Percentiles rank a stretch among this genome's conserved stretches.
Conservation (phyloP, 805 yeast genomes). For the Hanseniaspora hatyaiensis region DNA sequence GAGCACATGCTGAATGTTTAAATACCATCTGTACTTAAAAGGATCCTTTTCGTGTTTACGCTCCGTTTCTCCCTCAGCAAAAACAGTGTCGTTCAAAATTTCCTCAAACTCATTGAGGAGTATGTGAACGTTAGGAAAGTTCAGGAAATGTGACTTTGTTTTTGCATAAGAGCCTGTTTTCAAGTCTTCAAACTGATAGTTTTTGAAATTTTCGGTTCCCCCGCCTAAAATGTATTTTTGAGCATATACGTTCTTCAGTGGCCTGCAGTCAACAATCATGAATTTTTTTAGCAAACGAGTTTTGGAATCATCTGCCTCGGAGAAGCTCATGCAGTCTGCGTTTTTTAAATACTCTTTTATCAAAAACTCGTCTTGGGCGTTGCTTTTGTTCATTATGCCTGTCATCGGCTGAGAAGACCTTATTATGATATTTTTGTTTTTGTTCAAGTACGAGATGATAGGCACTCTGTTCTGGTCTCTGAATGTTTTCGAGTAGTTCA, state of each 20-base stretch:
- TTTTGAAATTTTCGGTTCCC: constrained; percentile 89
- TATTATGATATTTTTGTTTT: constrained; percentile 60
- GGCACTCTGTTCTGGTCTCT: constrained; percentile 82
- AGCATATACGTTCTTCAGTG: constrained; percentile 88
- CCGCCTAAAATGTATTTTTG: constrained; percentile 87
- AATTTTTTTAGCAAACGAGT: constrained; percentile 40
- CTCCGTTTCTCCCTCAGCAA: too few relatives aligned
- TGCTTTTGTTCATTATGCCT: constrained; percentile 76
- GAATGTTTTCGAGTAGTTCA: constrained; percentile 64
- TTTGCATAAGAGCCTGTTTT: constrained; percentile 27
- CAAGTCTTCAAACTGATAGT: constrained; percentile 45
- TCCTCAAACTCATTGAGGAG: constrained; percentile 73
- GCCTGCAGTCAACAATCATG: constrained; percentile 81
- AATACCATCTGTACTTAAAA: constrained; percentile 58
- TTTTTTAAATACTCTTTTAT: constrained; percentile 57
- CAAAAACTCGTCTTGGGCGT: constrained; percentile 82
- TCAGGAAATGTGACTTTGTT: constrained; percentile 57
- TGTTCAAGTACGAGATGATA: constrained; percentile 62
- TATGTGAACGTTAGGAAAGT: constrained; percentile 90
- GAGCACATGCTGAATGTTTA: constrained; percentile 53
- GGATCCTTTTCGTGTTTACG: constrained; percentile 38
- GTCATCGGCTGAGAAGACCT: constrained; percentile 89
- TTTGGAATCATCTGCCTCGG: constrained; percentile 16
- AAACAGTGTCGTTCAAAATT: constrained; percentile 45
- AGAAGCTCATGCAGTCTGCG: constrained; percentile 28